Evolutionary conservation across 805 yeast species (phyloP), one percentile per base, ranked within the genome.

Genomic region (Myxozyma melibiosi): DNA sequence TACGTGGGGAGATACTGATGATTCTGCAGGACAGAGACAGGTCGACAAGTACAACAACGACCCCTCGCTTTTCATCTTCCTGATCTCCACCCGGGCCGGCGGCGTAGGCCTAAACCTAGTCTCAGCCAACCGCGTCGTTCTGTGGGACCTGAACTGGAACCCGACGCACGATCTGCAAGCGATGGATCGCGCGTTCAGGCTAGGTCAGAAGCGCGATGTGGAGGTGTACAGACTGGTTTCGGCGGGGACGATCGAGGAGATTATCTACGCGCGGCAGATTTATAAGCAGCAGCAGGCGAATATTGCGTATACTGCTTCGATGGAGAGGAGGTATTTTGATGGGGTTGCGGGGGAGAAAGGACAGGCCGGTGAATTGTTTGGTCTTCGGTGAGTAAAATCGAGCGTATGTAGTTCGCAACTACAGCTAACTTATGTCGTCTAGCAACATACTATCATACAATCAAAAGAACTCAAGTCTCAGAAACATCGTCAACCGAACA

Each of bases 251-350:
- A 53, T 59, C 30, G 63, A 59, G 33, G 63, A 59, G 34, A 56
- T 50, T 30, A 53, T 59, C 6, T 59, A 59, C 24, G 63, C 63
- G 2, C 41, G 61, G 5, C 63, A 59, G 46, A 51, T 59, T 8
- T 59, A 59, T 30, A 59, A 59, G 37, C 63, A 59, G 50, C 63
- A 59, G 33, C 59, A 59, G 30, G 63, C 63, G 18, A 59, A 51
- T 39, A 59, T 54, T 22, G 63, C 53, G 20, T 59, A 59, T 43
- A 51, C 39, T 7, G 63, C 61, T 8, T 47, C 57, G 24, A 24
- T 30, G 11, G 59, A 59, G 37, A 37, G 63, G 24, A 37, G 63
- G 16, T 59, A 55, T 51, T 59, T 59, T 48, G 48, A 51, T 25
- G 63, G 63, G 4, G 57, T 59, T 6, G 41, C 39, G 37, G 57